Evolutionary conservation across 1,284 basidiomycete species (phyloP).

Genomic region (Heimioporus retisporus): DNA sequence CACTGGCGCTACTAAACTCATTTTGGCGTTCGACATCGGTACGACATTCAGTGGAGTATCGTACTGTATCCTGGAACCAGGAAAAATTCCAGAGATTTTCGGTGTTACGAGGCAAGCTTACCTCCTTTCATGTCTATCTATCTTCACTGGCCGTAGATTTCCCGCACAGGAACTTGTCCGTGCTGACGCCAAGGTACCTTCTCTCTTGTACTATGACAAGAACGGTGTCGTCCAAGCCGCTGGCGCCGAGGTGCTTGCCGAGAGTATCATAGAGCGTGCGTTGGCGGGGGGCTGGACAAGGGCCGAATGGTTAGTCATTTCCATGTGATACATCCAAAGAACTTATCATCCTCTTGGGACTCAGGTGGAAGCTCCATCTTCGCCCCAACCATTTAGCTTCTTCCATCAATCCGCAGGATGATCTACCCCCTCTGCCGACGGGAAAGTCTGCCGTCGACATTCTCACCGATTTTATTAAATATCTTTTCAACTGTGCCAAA

Average conservation of each 20-base stretch:
- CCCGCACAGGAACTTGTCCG: slow-evolving; percentile 46
- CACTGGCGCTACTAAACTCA: slow-evolving; percentile 15
- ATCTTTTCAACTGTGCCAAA: slow-evolving; percentile 53
- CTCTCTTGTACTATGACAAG: slow-evolving; percentile 60
- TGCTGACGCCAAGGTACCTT: slow-evolving; percentile 60
- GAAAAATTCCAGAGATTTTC: slow-evolving; percentile 8
- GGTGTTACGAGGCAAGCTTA: slow-evolving; percentile 15
- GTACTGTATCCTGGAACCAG: slow-evolving; percentile 9
- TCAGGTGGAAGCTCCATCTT: slow-evolving; percentile 1
- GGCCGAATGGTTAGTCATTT: slow-evolving; percentile 54
- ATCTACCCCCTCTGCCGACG: slow-evolving; percentile 50
- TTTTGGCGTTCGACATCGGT: slow-evolving; percentile 23
- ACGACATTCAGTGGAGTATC: slow-evolving; percentile 19
- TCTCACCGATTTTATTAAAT: slow-evolving; percentile 60
- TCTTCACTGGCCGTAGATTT: slow-evolving; percentile 39
- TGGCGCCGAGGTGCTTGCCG: slow-evolving; percentile 58
- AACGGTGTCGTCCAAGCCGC: slow-evolving; percentile 52
- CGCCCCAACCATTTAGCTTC: background rate
- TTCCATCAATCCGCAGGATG: slow-evolving; percentile 2
- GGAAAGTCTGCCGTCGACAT: slow-evolving; percentile 41
- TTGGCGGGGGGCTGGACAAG: slow-evolving; percentile 54
- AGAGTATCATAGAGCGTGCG: slow-evolving; percentile 46
- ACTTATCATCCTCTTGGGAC: no score
- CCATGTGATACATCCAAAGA: no score
- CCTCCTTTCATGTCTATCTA: slow-evolving; percentile 46